Percentiles rank a stretch among this genome's conserved stretches.
phyloP scores from a whole-genome alignment of 768 basidiomycete genomes.

The Lactarius quietus region DNA sequence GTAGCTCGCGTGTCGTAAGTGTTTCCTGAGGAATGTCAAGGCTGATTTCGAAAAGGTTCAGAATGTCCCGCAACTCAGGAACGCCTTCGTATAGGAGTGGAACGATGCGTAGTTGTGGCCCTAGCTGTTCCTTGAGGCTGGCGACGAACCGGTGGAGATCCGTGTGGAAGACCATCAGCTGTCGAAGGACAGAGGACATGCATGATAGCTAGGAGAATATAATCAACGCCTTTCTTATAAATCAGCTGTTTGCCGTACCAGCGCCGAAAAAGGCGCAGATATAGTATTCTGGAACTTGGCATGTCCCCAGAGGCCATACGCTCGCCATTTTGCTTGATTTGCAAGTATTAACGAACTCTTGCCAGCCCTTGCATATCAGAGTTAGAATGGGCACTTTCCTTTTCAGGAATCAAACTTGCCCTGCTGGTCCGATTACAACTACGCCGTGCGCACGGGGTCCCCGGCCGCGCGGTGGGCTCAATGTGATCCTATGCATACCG shows the following conservation, averaged over 20 bases:
- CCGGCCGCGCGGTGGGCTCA: conserved; percentile 41
- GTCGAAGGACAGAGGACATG: conserved; percentile 66
- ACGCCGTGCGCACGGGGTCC: conserved; percentile 53
- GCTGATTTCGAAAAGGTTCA: conserved; percentile 51
- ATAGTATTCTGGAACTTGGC: conserved; percentile 66
- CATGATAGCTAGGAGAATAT: conserved; percentile 49
- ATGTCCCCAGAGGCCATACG: conserved; percentile 72
- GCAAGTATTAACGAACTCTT: conserved; percentile 69
- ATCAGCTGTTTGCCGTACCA: conserved; percentile 39
- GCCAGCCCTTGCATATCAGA: conserved; percentile 47
- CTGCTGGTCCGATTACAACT: conserved; percentile 60
- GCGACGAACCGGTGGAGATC: conserved; percentile 65
- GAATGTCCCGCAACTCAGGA: conserved; percentile 63
- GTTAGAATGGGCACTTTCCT: not conserved
- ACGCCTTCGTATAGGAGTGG: conserved; percentile 69
- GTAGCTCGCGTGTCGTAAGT: conserved; percentile 55
- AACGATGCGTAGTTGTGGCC: conserved; percentile 66
- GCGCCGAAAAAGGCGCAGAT: conserved; percentile 64
- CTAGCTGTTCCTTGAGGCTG: conserved; percentile 54
- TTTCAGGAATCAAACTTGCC: conserved; percentile 39
- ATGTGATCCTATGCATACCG: conserved; percentile 43
- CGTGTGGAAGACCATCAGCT: conserved; percentile 69
- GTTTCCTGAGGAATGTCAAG: conserved; percentile 51
- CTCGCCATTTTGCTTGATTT: conserved; percentile 69
- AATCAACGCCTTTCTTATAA: conserved; percentile 11